Conservation (phyloP, 257 asterid genomes). For the Solanum corneliomulleri region DNA sequence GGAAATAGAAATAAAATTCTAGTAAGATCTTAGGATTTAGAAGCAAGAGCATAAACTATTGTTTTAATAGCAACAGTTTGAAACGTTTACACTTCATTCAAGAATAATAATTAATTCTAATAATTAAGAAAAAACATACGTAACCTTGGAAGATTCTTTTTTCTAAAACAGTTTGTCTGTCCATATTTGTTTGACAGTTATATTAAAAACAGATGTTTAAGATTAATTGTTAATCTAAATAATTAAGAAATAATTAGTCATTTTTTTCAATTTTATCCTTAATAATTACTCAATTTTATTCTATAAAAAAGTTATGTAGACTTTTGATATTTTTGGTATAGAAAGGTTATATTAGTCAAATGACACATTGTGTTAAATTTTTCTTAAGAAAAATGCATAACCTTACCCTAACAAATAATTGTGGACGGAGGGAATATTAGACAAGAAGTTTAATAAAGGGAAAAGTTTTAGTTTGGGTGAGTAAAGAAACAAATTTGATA, state of each 20-base stretch:
- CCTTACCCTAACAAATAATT: no score
- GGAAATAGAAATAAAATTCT: background rate
- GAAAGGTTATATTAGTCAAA: fast-evolving
- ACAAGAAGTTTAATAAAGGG: background rate
- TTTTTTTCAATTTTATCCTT: no score
- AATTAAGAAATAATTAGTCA: no score
- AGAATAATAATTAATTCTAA: background rate
- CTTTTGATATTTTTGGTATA: no score
- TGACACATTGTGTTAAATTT: no score
- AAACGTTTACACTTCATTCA: background rate
- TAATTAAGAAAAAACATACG: background rate
- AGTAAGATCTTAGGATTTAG: background rate
- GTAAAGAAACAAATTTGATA: background rate
- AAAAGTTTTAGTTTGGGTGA: background rate
- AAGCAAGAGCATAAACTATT: background rate
- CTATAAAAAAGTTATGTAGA: no score
- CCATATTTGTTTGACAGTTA: no score
- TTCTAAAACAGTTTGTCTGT: background rate
- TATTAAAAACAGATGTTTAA: no score
- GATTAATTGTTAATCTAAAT: no score
- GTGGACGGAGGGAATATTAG: background rate
- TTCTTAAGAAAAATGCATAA: no score
- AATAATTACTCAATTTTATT: no score
- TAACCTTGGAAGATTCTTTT: background rate
- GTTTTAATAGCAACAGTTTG: no score